Evolutionary conservation across 306 rosid species (phyloP), one percentile per base, ranked within the genome.

Genomic region (Quercus robur): DNA sequence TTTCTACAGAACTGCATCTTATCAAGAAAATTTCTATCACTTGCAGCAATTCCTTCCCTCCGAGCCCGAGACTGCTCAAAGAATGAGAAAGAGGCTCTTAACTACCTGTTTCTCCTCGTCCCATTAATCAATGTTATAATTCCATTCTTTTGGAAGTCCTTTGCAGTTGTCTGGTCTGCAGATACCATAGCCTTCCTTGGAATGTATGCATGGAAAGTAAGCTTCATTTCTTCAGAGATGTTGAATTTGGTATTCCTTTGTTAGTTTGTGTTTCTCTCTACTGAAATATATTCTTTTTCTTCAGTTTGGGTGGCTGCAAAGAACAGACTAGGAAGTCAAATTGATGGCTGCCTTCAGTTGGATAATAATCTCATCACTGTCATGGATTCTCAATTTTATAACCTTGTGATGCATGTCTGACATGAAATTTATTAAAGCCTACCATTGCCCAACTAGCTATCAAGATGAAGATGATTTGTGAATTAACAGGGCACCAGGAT

Each of bases 151-250:
- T 86, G 76, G 90, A 95, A 95, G 88, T 95, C 99, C n/a, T 95
- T 95, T 81, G 89, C 99, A 5, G 87, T 93, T 80, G 99, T 93
- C 76, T 95, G 99, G 98, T 86, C 97, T 2, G 97, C 98, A 15
- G 99, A 95, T 87, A 85, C 83, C 3, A 70, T 90, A 49, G 97
- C 96, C 70, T 95, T 95, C 88, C 87, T 95, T 55, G 94, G 85
- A 79, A 95, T 95, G 96, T 95, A 95, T 79, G 94, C 97, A 11
- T 95, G 99, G 98, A 95, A 95, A 98, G 98, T 95, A 78, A 68
- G 56, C 2, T 68, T 73, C 21, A 75, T 56, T 73, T 31, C 31
- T 67, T 41, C 20, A 33, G 26, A 21, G 26, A 63, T n/a, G 33
- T 20, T 64, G 64, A 19, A 71, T 46, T 74, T 8, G 14, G 23